A percentile compares a stretch with the other conserved stretches of the same genome.
Evolutionary conservation across 352 stramenopile species (phyloP).

Genomic region (Phytophthora capsici): DNA sequence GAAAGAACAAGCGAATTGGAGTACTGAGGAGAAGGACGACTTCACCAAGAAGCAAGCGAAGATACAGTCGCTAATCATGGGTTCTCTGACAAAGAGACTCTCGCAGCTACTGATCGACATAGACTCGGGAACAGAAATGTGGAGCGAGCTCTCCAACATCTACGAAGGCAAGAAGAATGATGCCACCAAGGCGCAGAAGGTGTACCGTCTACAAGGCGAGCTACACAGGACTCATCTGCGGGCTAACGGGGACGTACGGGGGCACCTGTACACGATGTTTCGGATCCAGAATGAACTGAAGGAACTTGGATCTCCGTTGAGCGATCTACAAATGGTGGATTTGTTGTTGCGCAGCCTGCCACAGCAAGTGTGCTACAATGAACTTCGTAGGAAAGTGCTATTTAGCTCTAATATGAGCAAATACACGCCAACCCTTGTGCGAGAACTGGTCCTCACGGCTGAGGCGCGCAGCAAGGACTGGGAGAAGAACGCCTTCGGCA

Average conservation of each 20-base stretch:
- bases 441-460: background rate
- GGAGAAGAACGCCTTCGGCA: background rate
- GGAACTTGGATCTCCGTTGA: background rate
- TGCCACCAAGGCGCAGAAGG: conserved; percentile 11
- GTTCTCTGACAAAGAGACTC: conserved; percentile 12
- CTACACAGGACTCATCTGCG: conserved; percentile 5
- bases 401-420: conserved; percentile 13
- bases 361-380: background rate
- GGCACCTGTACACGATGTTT: conserved; percentile 1
- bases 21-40: conserved; percentile 12
- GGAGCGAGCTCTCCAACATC: background rate
- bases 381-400: conserved; percentile 7
- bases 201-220: conserved; percentile 4
- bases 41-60: conserved; percentile 9
- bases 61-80: conserved; percentile 15
- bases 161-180: conserved; percentile 8
- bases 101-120: conserved; percentile 12
- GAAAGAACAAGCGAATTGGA: background rate
- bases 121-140: conserved; percentile 1
- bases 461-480: background rate
- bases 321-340: conserved; percentile 1
- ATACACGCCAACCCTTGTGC: background rate
- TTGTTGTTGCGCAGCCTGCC: conserved; percentile 1
- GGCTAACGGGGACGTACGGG: background rate
- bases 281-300: conserved; percentile 5